Evolutionary conservation across 257 asterid species (phyloP), one percentile per base, ranked within the genome.

Genomic region (Linderniella brevidens): DNA sequence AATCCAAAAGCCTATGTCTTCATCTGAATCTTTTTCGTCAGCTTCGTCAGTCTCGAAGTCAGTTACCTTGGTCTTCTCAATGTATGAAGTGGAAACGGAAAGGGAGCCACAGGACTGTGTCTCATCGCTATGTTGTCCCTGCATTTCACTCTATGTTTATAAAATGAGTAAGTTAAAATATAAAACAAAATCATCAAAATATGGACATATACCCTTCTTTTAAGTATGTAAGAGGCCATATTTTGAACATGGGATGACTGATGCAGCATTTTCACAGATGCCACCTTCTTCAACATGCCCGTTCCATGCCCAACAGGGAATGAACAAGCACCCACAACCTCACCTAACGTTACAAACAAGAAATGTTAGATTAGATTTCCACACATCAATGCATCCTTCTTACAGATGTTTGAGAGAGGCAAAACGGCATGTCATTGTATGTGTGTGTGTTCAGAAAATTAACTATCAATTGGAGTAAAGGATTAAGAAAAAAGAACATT

Each of bases 321-420:
- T 32, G 94, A 85, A 61, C 93, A 81, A n/a, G 94, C 76, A 35
- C 98, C 98, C 40, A 85, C 87, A 59, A 90, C 92, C 80, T 90
- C 96, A 25, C 96, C 98, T 90, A 58, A 43, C 18, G 37, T 61
- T 56, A 63, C 43, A 55, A 9, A 48, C 40, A 62, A 36, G 3
- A 63, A 52, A 36, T 14, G 29, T 19, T n/a, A 16, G 4, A 42
- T 11, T 11, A 37, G 43, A 25, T 25, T 25, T 25, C 32, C 32
- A 25, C 32, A 25, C 6, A 6, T 3, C 32, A 25, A 25, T 25
- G n/a, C 32, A 25, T 25, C 32, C n/a, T n/a, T n/a, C n/a, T n/a
- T n/a, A n/a, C n/a, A n/a, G n/a, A n/a, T n/a, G n/a, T n/a, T n/a
- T n/a, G n/a, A n/a, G n/a, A n/a, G n/a, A n/a, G n/a, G n/a, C n/a